phyloP scores from a whole-genome alignment of 805 yeast genomes.

The Kuraishia hungarica region DNA sequence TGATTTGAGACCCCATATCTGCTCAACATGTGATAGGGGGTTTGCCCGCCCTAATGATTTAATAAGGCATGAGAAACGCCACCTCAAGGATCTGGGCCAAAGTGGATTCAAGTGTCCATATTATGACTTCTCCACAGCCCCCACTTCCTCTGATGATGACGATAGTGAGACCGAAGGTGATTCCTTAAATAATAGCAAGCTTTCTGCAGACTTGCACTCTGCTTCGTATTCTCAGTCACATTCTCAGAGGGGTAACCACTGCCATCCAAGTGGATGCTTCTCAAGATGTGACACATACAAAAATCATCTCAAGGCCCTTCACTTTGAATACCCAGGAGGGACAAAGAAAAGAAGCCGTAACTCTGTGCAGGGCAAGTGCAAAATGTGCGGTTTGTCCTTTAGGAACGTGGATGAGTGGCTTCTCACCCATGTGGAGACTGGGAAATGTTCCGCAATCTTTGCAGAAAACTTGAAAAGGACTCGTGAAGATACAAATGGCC shows the following conservation, averaged over 20 bases:
- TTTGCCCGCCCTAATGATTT: slow-evolving; percentile 85
- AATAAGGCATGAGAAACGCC: slow-evolving; percentile 78
- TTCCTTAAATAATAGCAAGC: slow-evolving; percentile 17
- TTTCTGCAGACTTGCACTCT: slow-evolving; percentile 13
- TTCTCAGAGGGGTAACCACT: slow-evolving; percentile 17
- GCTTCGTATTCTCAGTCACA: slow-evolving; percentile 7
- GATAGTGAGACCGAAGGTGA: slow-evolving; percentile 1
- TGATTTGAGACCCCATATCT: slow-evolving; percentile 66
- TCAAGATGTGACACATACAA: slow-evolving; percentile 88
- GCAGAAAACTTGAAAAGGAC: background rate
- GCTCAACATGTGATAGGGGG: slow-evolving; percentile 74
- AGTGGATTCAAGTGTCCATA: slow-evolving; percentile 77
- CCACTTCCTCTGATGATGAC: slow-evolving; percentile 11
- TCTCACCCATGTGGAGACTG: slow-evolving; percentile 55
- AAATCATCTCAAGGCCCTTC: slow-evolving; percentile 84
- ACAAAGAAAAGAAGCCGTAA: slow-evolving; percentile 71
- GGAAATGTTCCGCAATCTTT: slow-evolving; percentile 24
- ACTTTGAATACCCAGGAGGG: slow-evolving; percentile 82
- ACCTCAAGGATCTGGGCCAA: slow-evolving; percentile 66
- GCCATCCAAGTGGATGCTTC: slow-evolving; percentile 81
- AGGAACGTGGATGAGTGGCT: slow-evolving; percentile 76
- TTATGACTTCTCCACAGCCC: slow-evolving; percentile 23
- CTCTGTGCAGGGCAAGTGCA: slow-evolving; percentile 65
- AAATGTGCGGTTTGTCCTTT: slow-evolving; percentile 63
- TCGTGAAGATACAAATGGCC: background rate